phyloP scores from a whole-genome alignment of 73 alveolate genomes.

The Paramecium pentaurelia region DNA sequence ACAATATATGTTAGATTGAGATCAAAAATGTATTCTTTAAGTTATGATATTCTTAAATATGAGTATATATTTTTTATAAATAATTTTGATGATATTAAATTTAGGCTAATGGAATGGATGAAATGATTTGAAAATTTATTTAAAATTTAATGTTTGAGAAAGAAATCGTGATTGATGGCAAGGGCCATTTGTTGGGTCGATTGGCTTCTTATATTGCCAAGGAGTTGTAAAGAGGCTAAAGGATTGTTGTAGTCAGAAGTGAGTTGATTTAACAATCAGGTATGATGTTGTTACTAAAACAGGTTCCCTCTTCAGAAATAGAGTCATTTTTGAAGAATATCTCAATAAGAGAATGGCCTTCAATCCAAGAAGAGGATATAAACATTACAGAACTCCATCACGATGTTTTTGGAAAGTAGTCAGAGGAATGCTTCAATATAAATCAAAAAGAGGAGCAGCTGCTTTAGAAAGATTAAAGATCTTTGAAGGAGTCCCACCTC shows the following conservation, averaged over 20 bases:
- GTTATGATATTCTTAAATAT: too few species aligned
- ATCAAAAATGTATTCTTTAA: too few species aligned
- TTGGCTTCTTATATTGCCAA: conserved; percentile 97
- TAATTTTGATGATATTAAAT: background rate
- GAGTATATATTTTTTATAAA: background rate
- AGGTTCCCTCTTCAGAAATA: conserved; percentile 60
- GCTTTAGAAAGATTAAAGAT: conserved; percentile 91
- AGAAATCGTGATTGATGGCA: conserved; percentile 95
- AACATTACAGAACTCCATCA: conserved; percentile 96
- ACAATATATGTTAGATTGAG: background rate
- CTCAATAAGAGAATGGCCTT: conserved; percentile 91
- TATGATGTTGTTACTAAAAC: background rate
- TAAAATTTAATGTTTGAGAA: conserved; percentile 84
- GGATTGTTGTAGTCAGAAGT: conserved; percentile 91
- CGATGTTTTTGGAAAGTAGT: conserved; percentile 96
- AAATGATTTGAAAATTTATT: conserved; percentile 21
- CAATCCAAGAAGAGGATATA: conserved; percentile 97
- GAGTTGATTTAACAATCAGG: conserved; percentile 84
- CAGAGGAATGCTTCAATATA: conserved; percentile 92
- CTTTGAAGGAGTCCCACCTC: conserved; percentile 99
- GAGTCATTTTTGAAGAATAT: conserved; percentile 77
- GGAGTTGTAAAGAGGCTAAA: conserved; percentile 92
- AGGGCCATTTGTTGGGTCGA: conserved; percentile 99
- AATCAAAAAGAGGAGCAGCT: conserved; percentile 95
- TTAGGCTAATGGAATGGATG: background rate